Base-by-base conservation (phyloP, 768 basidiomycete genomes). In the Phylloporus sp. region DNA sequence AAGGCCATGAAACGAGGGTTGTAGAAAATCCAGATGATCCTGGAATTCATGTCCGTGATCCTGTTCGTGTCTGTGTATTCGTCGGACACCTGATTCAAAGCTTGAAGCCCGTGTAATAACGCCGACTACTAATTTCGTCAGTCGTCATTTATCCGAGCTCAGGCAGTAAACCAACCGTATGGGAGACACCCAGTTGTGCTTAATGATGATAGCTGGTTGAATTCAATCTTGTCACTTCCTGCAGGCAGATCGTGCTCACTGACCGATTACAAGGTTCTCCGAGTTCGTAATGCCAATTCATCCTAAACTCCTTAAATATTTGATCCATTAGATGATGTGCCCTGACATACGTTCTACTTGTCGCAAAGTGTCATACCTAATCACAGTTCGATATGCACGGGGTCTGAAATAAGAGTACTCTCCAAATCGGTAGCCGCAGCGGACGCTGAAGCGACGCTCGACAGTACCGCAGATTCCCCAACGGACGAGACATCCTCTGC, bases 1-100 rank as follows among this genome's bases (percentile, higher is more conserved):
- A 65, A 63, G 61, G 61, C 61, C 58, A n/a, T n/a, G n/a, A 3
- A 45, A 15, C 22, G n/a, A n/a, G n/a, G n/a, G n/a, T n/a, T n/a
- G n/a, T n/a, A n/a, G n/a, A n/a, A n/a, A n/a, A n/a, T n/a, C n/a
- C n/a, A n/a, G n/a, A n/a, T n/a, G n/a, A n/a, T n/a, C n/a, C n/a
- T n/a, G n/a, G n/a, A n/a, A n/a, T n/a, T n/a, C n/a, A n/a, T n/a
- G n/a, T n/a, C n/a, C n/a, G n/a, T n/a, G n/a, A n/a, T n/a, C n/a
- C n/a, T n/a, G n/a, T n/a, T n/a, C n/a, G n/a, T n/a, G n/a, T n/a
- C n/a, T n/a, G n/a, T n/a, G n/a, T n/a, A n/a, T n/a, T n/a, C n/a
- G n/a, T n/a, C n/a, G n/a, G n/a, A n/a, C n/a, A n/a, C n/a, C n/a
- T n/a, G n/a, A n/a, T n/a, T n/a, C n/a, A n/a, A n/a, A n/a, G n/a